These are phyloP conservation scores for Aspergillus unguis DNA, from an alignment of 2,329 filamentous ascomycete species.

Conservation along the genomic window DNA sequence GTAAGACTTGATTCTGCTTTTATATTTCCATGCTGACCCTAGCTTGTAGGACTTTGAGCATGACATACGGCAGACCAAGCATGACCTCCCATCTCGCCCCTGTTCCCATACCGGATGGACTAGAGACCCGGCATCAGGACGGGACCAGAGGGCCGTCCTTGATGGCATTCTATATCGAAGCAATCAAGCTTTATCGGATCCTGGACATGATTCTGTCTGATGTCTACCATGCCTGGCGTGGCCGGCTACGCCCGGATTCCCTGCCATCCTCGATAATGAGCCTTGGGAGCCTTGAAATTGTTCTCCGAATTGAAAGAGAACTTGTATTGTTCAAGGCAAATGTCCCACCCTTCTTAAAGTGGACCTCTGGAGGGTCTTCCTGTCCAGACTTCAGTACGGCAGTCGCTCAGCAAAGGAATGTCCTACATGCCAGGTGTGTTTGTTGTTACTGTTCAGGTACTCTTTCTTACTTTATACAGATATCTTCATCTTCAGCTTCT, in stretches of 20 bases:
- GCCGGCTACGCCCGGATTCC: conserved; percentile 8
- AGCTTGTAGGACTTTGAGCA: conserved; percentile 40
- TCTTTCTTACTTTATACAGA: conserved; percentile 14
- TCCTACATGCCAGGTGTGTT: conserved; percentile 27
- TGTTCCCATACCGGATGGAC: conserved; percentile 21
- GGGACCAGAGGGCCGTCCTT: conserved; percentile 14
- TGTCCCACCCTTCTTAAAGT: conserved; percentile 25
- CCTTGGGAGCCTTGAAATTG: conserved; percentile 18
- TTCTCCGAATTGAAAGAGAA: conserved; percentile 29
- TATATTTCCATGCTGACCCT: too few species aligned
- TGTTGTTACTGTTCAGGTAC: neutral
- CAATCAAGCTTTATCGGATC: conserved; percentile 29
- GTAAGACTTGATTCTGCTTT: conserved; percentile 25
- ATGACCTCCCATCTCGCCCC: conserved; percentile 32
- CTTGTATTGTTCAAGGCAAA: conserved; percentile 23
- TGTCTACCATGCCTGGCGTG: conserved; percentile 33
- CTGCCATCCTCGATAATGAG: neutral
- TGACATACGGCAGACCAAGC: conserved; percentile 37
- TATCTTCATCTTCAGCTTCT: conserved; percentile 34
- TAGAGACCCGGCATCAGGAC: neutral
- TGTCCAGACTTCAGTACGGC: neutral
- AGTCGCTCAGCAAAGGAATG: conserved; percentile 26
- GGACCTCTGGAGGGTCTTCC: conserved; percentile 12
- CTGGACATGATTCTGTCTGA: conserved; percentile 34
- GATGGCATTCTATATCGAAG: conserved; percentile 28